A percentile compares a stretch with the other conserved stretches of the same genome.
phyloP scores from a whole-genome alignment of 1,139 yeast species.

The Pneumocystis jirovecii region DNA sequence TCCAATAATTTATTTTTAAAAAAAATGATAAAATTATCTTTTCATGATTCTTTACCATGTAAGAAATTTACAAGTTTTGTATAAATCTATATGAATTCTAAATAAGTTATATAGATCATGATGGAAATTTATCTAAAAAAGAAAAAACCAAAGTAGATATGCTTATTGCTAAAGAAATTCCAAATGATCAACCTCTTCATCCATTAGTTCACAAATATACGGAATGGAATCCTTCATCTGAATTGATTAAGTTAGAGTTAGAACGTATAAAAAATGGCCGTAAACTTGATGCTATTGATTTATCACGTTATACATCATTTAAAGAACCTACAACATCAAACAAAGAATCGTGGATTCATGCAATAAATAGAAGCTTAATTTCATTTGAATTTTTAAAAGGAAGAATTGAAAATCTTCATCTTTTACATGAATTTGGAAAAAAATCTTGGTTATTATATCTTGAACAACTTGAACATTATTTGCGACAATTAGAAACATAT shows the following conservation, averaged over 20 bases:
- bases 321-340: not conserved
- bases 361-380: not conserved
- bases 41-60: not conserved
- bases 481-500: not conserved
- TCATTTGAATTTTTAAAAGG: not conserved
- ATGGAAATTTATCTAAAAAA: not conserved
- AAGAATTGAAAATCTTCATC: not conserved
- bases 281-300: slow-evolving; percentile 2
- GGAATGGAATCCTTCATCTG: not conserved
- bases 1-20: not conserved
- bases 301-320: slow-evolving; percentile 1
- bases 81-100: not conserved
- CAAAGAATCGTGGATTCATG: not conserved
- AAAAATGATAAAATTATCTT: not conserved
- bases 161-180: not conserved
- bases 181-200: not conserved
- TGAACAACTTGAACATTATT: not conserved
- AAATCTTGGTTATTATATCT: not conserved
- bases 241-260: not conserved
- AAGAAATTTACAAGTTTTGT: not conserved
- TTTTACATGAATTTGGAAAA: not conserved
- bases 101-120: not conserved
- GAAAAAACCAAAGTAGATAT: not conserved
- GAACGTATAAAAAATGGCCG: not conserved
- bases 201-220: not conserved